Base-by-base conservation (phyloP, 1,284 basidiomycete species). In the Xanthoconium separans region DNA sequence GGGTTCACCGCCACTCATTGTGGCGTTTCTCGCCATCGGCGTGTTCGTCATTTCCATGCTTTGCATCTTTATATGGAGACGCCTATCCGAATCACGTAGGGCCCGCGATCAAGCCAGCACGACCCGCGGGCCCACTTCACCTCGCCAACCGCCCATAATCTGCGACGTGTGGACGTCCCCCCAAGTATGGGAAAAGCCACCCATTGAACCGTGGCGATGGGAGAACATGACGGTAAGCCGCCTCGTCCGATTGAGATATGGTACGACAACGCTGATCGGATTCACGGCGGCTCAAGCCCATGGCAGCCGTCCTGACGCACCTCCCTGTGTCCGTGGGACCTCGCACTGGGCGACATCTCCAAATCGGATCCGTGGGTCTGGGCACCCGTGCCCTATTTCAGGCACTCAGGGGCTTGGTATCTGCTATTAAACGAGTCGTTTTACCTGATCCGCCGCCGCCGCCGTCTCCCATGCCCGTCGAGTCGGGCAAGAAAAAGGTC, bases 11-110 rank as follows among this genome's bases (percentile, higher is more conserved):
- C 76, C 78, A 3, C 70, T 82, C 48, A 76, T 82, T 41, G 66
- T 82, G 20, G 78, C 75, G 3, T 77, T 82, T 58, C 64, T 82
- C n/a, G 74, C 75, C 15, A 74, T 81, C 37, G 78, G 77, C 7
- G 57, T 83, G 12, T 78, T 81, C 58, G 65, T 65, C 22, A 57
- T 72, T 24, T 70, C 70, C 0, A 74, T 80, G 70, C 54, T 76
- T 7, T 63, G 68, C 7, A 67, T 78, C 8, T 77, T 80, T 45
- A 74, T 71, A 24, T 80, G 77, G 73, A 64, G 73, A 57, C 68
- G 73, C 39, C 48, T 74, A 16, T 63, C 68, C 24, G 63, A 57
- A 18, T 61, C 65, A n/a, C 69, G 66, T 16, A 51, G 46, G 8
- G 51, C 36, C 16, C 6, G 9, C 12, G 30, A 39, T 12, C 55